phyloP scores from a whole-genome alignment of 176 grass and related monocot species.

The Rhynchospora pubera region DNA sequence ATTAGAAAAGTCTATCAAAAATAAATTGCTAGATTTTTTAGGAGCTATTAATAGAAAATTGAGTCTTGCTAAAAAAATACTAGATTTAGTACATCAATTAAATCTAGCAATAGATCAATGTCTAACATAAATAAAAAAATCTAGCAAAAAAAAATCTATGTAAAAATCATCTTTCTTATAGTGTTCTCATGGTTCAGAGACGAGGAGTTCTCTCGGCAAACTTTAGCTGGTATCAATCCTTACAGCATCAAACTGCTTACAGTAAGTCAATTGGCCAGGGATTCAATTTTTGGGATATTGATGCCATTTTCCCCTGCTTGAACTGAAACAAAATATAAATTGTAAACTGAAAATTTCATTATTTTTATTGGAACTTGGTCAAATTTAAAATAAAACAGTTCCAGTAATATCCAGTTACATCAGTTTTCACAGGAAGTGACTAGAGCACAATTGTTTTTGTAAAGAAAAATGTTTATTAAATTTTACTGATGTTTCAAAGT shows the following conservation, averaged over 20 bases:
- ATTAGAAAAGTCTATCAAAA: too few relatives aligned
- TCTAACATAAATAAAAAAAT: too few relatives aligned
- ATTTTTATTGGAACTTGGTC: not conserved
- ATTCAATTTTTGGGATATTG: not conserved
- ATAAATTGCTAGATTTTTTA: too few relatives aligned
- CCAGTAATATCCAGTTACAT: not conserved
- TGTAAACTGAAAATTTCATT: not conserved
- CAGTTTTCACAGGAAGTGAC: not conserved
- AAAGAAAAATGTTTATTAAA: not conserved
- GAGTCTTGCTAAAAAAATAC: too few relatives aligned
- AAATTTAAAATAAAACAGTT: not conserved
- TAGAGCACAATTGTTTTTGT: not conserved
- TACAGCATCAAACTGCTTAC: conserved; percentile 52
- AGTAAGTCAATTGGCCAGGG: conserved; percentile 13
- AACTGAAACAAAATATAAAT: not conserved
- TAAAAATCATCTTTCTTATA: too few relatives aligned
- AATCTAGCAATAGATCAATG: too few relatives aligned
- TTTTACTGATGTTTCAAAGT: not conserved
- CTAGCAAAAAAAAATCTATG: too few relatives aligned
- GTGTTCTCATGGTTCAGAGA: conserved; percentile 79
- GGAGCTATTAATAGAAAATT: too few relatives aligned
- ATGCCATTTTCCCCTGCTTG: not conserved
- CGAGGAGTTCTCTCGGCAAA: conserved; percentile 73
- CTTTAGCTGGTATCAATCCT: conserved; percentile 68
- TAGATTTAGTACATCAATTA: too few relatives aligned